Evolutionary conservation across 495 filamentous ascomycete species (phyloP).

Genomic region (Aspergillus homomorphus): DNA sequence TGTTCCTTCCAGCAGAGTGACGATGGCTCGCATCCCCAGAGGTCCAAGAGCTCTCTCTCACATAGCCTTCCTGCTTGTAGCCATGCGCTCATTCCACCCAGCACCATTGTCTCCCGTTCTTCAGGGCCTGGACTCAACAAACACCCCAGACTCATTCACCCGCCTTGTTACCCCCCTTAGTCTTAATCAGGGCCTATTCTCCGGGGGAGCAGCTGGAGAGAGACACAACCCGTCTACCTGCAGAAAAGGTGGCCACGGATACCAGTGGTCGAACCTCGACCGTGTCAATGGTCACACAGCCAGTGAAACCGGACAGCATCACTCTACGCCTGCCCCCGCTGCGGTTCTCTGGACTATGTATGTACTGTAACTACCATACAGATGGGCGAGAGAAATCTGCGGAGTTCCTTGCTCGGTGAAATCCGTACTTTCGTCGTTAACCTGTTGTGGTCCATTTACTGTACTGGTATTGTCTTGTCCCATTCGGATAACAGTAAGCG

Average conservation of each 20-base stretch:
- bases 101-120: neutral
- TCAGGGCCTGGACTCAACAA: constrained; percentile 1
- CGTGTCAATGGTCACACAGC: neutral
- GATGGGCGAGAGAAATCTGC: too few relatives aligned
- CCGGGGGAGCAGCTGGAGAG: neutral
- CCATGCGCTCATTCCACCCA: neutral
- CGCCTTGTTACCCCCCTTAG: neutral
- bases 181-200: neutral
- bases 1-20: neutral
- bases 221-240: neutral
- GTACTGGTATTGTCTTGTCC: too few relatives aligned
- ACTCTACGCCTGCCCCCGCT: neutral
- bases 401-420: neutral
- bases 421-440: neutral
- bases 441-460: neutral
- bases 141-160: neutral
- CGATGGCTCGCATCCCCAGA: neutral
- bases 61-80: neutral
- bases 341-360: too few relatives aligned
- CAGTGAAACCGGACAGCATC: neutral
- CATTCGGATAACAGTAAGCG: neutral
- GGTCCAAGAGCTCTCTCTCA: neutral
- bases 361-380: neutral
- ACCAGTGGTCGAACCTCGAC: neutral
- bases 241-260: neutral